Base-by-base conservation (phyloP, 805 yeast species). In the Pichia membranifaciens region DNA sequence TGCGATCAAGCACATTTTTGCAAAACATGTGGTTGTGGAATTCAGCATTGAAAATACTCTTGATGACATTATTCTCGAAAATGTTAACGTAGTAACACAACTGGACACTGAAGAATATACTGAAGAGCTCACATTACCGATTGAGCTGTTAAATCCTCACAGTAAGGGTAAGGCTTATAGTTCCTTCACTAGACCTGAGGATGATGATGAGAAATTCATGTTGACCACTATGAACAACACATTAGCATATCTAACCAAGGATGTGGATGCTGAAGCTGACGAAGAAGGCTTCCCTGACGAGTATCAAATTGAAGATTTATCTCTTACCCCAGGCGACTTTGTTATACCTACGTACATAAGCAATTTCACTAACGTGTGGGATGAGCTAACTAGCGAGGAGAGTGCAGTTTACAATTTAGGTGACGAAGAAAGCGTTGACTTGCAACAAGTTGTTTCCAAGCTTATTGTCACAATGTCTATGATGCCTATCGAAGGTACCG, bases 201-300 rank as follows among this genome's bases (percentile, higher is more conserved):
- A 67, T 22, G 40, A 22, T 5, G 31, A 31, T 31, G 33, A 21
- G 3, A 41, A 56, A 36, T 49, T 43, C 31, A 71, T 65, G 21
- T 60, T 63, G 10, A 54, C 62, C 3, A 71, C 77, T 1, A 79
- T 91, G 58, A 74, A 76, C 40, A 85, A 84, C 64, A 77, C 80
- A 7, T 72, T 91, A 51, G 74, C 82, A 20, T 91, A 84, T 71
- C 79, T 82, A 17, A 75, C 88, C 42, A 84, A 81, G 66, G 98
- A 91, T 63, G 72, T 86, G 54, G 84, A 87, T 56, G 76, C 84
- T 43, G 83, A 77, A 40, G 80, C 76, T 42, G 83, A 72, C 45
- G 87, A 81, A 40, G 95, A 84, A 54, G 97, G 96, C 16, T 87
- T 83, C 75, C 85, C 84, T 54, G 98, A 93, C 66, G 96, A 90